Conservation (phyloP, 176 grass and related monocot species). For the Tillandsia fasciculata region DNA sequence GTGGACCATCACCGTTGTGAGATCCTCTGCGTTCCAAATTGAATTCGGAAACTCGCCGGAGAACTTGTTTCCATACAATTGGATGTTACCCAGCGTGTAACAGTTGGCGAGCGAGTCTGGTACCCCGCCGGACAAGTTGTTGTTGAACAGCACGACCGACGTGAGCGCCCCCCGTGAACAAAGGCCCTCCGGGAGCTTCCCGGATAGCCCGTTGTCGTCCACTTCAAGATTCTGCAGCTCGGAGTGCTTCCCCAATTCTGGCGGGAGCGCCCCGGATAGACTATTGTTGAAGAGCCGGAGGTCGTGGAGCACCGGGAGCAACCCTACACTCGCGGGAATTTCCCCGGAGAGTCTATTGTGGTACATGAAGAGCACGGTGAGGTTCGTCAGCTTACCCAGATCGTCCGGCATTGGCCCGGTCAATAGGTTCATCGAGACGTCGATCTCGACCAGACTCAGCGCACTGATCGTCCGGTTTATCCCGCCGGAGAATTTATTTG, state of each 20-base stretch:
- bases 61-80: constrained; percentile 14
- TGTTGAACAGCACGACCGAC: constrained; percentile 8
- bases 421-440: constrained; percentile 13
- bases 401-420: constrained; percentile 19
- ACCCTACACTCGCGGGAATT: constrained; percentile 11
- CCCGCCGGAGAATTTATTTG: constrained; percentile 10
- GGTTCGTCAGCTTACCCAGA: constrained; percentile 12
- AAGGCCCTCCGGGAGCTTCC: constrained; percentile 13
- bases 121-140: constrained; percentile 15
- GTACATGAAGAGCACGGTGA: constrained; percentile 1
- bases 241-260: constrained; percentile 24
- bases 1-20: background rate
- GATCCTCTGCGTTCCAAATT: constrained; percentile 6
- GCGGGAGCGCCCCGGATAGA: constrained; percentile 14
- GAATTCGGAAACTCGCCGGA: constrained; percentile 17
- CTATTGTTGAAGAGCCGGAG: constrained; percentile 20
- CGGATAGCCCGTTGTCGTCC: constrained; percentile 14
- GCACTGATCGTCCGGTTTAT: constrained; percentile 13
- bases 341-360: constrained; percentile 10
- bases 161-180: background rate
- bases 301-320: constrained; percentile 4
- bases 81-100: background rate
- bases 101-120: constrained; percentile 18
- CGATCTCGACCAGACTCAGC: background rate
- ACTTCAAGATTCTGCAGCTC: constrained; percentile 5